A percentile compares a stretch with the other conserved stretches of the same genome.
Conservation (phyloP, 805 yeast genomes). For the Tetrapisispora phaffii region DNA sequence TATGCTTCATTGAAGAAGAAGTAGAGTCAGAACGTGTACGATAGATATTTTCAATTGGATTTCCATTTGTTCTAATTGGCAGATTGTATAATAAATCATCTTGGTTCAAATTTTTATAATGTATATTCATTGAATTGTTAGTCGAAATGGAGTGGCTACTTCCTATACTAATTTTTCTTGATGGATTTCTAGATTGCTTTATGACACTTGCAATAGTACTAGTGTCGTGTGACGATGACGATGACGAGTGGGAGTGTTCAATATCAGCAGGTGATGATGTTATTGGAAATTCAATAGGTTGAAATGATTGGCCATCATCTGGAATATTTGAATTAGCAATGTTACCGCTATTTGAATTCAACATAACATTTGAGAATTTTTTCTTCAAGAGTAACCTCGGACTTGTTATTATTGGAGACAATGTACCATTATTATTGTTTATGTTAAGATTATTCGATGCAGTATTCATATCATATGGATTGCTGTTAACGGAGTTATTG, state of each 20-base stretch:
- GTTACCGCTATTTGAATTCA: constrained; percentile 3
- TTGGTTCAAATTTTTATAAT: not conserved
- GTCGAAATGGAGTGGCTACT: constrained; percentile 1
- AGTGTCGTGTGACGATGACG: not conserved
- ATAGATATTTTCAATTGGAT: not conserved
- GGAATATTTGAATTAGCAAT: not conserved
- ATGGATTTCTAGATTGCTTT: not conserved
- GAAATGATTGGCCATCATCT: not conserved
- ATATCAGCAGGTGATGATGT: not conserved
- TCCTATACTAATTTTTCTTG: constrained; percentile 1
- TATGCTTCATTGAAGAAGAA: constrained; percentile 3
- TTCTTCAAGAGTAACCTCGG: constrained; percentile 18
- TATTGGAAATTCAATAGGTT: constrained; percentile 1
- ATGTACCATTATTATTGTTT: not conserved
- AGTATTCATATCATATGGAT: not conserved
- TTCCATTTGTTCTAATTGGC: not conserved
- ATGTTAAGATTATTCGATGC: not conserved
- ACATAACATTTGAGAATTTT: constrained; percentile 14
- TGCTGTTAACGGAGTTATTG: not conserved
- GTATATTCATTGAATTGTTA: not conserved
- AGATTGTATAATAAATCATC: not conserved
- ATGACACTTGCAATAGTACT: not conserved
- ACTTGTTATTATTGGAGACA: constrained; percentile 4
- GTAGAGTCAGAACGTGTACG: constrained; percentile 6
- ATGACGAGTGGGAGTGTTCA: not conserved